Conservation (phyloP, 2,329 filamentous ascomycete genomes). For the Aspergillus proliferans region DNA sequence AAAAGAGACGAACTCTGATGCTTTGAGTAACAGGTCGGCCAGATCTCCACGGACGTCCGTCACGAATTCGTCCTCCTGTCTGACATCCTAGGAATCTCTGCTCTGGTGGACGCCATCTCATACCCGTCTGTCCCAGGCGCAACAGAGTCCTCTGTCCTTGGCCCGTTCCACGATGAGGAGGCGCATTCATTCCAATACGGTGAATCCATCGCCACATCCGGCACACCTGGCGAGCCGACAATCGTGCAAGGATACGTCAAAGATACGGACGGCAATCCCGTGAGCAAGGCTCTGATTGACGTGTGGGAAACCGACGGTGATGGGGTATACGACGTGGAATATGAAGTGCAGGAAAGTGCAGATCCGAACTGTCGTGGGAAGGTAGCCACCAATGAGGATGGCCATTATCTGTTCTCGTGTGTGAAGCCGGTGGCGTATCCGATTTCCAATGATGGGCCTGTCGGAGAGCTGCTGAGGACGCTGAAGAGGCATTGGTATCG, state of each 20-base stretch:
- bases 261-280: neutral
- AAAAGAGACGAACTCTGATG: neutral
- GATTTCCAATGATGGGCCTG: neutral
- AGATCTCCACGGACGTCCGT: conserved; percentile 10
- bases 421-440: neutral
- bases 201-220: neutral
- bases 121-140: neutral
- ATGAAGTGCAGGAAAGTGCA: neutral
- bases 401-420: neutral
- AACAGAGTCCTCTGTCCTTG: neutral
- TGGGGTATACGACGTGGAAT: neutral
- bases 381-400: neutral
- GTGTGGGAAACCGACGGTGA: neutral
- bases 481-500: neutral
- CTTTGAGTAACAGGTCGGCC: conserved; percentile 4
- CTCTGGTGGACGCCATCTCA: neutral
- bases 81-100: neutral
- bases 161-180: neutral
- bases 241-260: neutral
- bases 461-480: neutral
- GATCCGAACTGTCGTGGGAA: neutral
- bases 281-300: neutral
- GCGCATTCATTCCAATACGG: neutral
- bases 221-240: neutral
- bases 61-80: conserved; percentile 7